Percentiles rank a stretch among this genome's conserved stretches.
phyloP scores from a whole-genome alignment of 768 basidiomycete species.

The Fomitopsis pulvina region DNA sequence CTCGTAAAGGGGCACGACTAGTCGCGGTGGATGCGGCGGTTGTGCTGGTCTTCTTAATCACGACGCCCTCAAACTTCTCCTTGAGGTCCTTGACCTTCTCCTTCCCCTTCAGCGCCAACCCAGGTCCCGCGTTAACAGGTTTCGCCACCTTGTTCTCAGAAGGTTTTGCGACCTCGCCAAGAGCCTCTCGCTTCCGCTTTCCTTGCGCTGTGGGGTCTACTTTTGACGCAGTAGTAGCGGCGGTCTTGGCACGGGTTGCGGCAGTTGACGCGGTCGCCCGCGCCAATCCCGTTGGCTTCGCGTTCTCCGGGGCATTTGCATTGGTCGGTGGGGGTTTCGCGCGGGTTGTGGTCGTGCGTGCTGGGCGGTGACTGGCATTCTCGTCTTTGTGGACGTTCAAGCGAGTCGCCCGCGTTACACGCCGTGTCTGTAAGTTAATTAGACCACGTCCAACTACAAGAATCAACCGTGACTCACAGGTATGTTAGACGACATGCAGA shows the following conservation, averaged over 20 bases:
- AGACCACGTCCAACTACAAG: background rate
- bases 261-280: slow-evolving; percentile 42
- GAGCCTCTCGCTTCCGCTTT: slow-evolving; percentile 71
- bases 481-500: slow-evolving; percentile 36
- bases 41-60: slow-evolving; percentile 45
- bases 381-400: slow-evolving; percentile 53
- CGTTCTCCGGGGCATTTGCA: slow-evolving; percentile 20
- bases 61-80: slow-evolving; percentile 56
- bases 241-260: slow-evolving; percentile 46
- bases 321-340: slow-evolving; percentile 49
- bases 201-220: slow-evolving; percentile 42
- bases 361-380: slow-evolving; percentile 62
- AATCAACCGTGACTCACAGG: slow-evolving; percentile 29
- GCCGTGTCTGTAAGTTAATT: slow-evolving; percentile 43
- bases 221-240: slow-evolving; percentile 36
- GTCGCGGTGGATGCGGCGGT: slow-evolving; percentile 33
- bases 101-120: slow-evolving; percentile 44
- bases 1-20: slow-evolving; percentile 48
- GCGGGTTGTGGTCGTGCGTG: slow-evolving; percentile 52
- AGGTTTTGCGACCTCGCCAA: slow-evolving; percentile 60
- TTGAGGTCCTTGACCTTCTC: slow-evolving; percentile 33
- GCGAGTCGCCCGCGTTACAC: slow-evolving; percentile 50
- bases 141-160: slow-evolving; percentile 39
- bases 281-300: slow-evolving; percentile 27
- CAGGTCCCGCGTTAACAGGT: slow-evolving; percentile 4